Percentiles rank a stretch among this genome's conserved stretches.
Evolutionary conservation across 164 flowering plant genomes (phyloP).

Genomic region (Santalum album): DNA sequence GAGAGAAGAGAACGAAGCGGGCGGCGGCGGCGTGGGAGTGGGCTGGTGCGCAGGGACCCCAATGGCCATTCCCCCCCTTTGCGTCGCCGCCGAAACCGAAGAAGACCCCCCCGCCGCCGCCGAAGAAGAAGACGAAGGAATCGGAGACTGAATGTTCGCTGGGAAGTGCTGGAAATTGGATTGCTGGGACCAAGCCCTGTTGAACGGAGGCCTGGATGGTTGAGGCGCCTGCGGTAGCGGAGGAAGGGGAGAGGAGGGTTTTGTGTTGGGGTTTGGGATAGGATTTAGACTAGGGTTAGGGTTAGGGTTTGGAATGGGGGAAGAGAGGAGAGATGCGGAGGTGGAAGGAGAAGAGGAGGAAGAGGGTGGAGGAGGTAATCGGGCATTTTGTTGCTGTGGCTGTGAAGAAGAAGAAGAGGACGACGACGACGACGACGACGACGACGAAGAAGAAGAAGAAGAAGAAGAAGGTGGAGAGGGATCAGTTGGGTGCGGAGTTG

Average conservation of each 20-base stretch:
- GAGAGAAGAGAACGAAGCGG: conserved; percentile 16
- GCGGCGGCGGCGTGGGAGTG: conserved; percentile 11
- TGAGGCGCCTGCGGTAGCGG: conserved; percentile 2
- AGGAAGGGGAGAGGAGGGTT: conserved; percentile 1
- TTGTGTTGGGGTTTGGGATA: conserved; percentile 6
- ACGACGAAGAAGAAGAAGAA: no score
- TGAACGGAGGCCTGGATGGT: conserved; percentile 20
- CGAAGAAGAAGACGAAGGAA: conserved; percentile 7
- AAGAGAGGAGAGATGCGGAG: conserved; percentile 13
- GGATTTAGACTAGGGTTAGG: conserved; percentile 6
- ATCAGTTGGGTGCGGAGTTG: conserved; percentile 8
- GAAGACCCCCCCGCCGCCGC: conserved; percentile 2
- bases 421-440: conserved; percentile 5
- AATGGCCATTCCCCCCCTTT: background rate
- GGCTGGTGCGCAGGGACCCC: background rate
- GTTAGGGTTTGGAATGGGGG: conserved; percentile 14
- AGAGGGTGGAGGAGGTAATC: conserved; percentile 10
- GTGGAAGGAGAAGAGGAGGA: conserved; percentile 1
- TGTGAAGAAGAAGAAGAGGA: conserved; percentile 7
- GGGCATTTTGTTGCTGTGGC: conserved; percentile 1
- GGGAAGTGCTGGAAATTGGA: conserved; percentile 14
- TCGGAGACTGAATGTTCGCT: conserved; percentile 14
- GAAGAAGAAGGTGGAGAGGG: conserved; percentile 14
- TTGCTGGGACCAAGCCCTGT: conserved; percentile 31
- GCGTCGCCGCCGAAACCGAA: conserved; percentile 5